A percentile compares a stretch with the other conserved stretches of the same genome.
These are phyloP conservation scores for Cronartium quercuum DNA, from an alignment of 1,284 basidiomycete genomes.

Conservation along the genomic window DNA sequence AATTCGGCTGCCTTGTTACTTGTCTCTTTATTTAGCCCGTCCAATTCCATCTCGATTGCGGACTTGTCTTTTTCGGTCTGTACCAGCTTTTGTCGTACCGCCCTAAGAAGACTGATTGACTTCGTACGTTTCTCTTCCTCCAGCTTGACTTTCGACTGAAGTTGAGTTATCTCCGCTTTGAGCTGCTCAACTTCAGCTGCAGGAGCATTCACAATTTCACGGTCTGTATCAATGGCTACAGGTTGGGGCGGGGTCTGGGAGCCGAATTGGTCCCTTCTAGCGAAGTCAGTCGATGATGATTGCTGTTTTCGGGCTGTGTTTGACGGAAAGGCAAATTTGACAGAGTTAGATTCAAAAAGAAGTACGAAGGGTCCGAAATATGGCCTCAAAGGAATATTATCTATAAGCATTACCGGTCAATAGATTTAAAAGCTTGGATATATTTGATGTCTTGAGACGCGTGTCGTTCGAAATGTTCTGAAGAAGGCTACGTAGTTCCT, in stretches of 20 bases:
- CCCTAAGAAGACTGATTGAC: conserved; percentile 33
- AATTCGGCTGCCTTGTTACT: conserved; percentile 13
- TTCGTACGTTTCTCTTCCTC: conserved; percentile 39
- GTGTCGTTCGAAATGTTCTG: background rate
- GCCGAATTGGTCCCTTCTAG: background rate
- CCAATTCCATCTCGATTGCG: conserved; percentile 5
- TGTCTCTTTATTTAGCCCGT: background rate
- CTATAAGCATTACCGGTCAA: background rate
- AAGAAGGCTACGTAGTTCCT: background rate
- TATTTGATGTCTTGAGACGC: background rate
- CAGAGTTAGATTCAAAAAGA: background rate
- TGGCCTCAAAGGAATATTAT: background rate
- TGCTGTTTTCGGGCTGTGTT: background rate
- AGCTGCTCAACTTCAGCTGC: background rate
- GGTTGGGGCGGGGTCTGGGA: background rate
- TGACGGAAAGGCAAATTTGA: background rate
- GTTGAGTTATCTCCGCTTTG: conserved; percentile 7
- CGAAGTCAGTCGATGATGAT: background rate
- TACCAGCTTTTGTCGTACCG: conserved; percentile 33
- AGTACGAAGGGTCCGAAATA: background rate
- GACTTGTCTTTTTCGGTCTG: conserved; percentile 35
- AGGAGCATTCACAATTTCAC: background rate
- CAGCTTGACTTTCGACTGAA: conserved; percentile 23
- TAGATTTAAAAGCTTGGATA: background rate
- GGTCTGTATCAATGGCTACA: background rate